Conservation (phyloP, 192 early-diverging fungal species). For the Entomortierella lignicola region DNA sequence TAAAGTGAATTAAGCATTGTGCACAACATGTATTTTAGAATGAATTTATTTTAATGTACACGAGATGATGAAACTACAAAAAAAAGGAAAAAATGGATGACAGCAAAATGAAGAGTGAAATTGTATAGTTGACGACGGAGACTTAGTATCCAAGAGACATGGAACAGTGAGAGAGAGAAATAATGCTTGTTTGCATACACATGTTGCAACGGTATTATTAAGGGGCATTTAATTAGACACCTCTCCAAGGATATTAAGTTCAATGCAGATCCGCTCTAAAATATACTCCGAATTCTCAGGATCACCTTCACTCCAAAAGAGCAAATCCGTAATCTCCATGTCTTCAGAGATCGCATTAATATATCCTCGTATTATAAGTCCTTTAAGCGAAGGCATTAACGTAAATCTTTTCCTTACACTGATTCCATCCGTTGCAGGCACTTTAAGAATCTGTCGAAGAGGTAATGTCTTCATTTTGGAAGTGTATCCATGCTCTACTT, state of each 20-base stretch:
- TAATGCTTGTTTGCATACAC: too few species aligned
- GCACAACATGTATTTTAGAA: too few species aligned
- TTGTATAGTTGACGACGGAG: too few species aligned
- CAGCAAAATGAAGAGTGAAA: too few species aligned
- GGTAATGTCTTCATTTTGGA: slow-evolving; percentile 10
- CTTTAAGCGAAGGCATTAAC: neutral
- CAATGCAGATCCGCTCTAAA: slow-evolving; percentile 13
- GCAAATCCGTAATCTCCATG: neutral
- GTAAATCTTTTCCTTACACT: slow-evolving; percentile 16
- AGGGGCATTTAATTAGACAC: too few species aligned
- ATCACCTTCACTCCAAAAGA: slow-evolving; percentile 10
- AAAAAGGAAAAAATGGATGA: too few species aligned
- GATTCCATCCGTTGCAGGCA: slow-evolving; percentile 25
- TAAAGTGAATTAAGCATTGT: too few species aligned
- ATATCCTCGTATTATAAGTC: slow-evolving; percentile 4
- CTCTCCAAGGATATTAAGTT: slow-evolving; percentile 12
- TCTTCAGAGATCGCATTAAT: slow-evolving; percentile 12
- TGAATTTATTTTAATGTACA: too few species aligned
- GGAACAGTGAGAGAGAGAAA: too few species aligned
- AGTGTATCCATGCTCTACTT: neutral
- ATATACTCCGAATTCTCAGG: neutral
- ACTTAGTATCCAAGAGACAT: too few species aligned
- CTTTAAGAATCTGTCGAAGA: slow-evolving; percentile 30
- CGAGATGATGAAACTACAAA: too few species aligned
- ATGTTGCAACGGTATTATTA: too few species aligned